These are phyloP conservation scores for Emmonsiellopsis sp. DNA, from an alignment of 2,329 filamentous ascomycete genomes.

Conservation along the genomic window DNA sequence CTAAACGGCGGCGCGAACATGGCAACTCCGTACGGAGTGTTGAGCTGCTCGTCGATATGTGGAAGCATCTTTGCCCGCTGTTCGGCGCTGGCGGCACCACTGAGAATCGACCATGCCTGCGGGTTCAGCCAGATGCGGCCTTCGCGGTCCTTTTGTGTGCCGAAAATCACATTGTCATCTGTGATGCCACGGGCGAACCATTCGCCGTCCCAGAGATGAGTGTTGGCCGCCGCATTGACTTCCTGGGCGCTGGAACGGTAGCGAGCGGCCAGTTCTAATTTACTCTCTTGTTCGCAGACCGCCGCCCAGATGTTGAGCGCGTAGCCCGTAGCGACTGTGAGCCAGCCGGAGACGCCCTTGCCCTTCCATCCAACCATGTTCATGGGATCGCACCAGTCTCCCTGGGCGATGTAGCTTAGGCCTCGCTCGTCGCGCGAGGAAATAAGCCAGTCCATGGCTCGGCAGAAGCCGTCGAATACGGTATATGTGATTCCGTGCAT, in stretches of 20 bases:
- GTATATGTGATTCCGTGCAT: conserved; percentile 40
- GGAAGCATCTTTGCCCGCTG: conserved; percentile 40
- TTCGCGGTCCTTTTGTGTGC: conserved; percentile 42
- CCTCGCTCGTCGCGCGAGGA: conserved; percentile 44
- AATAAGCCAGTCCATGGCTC: conserved; percentile 52
- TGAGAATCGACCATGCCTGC: conserved; percentile 48
- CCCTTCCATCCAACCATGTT: conserved; percentile 56
- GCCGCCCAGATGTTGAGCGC: conserved; percentile 46
- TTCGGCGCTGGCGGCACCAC: conserved; percentile 40
- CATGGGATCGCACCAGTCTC: conserved; percentile 54
- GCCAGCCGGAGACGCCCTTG: conserved; percentile 50
- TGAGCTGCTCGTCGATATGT: conserved; percentile 44
- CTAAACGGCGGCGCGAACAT: conserved; percentile 50
- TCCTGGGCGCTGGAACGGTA: conserved; percentile 38
- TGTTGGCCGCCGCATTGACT: conserved; percentile 44
- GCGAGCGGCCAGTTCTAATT: conserved; percentile 32
- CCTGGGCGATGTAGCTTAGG: conserved; percentile 50
- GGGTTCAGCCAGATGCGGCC: conserved; percentile 52
- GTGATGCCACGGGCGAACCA: conserved; percentile 53
- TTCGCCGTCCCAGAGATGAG: conserved; percentile 47
- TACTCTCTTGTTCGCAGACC: conserved; percentile 40
- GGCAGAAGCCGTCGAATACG: conserved; percentile 46
- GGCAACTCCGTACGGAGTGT: conserved; percentile 45
- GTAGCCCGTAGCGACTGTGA: conserved; percentile 48
- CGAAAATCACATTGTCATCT: conserved; percentile 46